Conservation (phyloP, 176 grass and related monocot genomes). For the Oryza rufipogon region DNA sequence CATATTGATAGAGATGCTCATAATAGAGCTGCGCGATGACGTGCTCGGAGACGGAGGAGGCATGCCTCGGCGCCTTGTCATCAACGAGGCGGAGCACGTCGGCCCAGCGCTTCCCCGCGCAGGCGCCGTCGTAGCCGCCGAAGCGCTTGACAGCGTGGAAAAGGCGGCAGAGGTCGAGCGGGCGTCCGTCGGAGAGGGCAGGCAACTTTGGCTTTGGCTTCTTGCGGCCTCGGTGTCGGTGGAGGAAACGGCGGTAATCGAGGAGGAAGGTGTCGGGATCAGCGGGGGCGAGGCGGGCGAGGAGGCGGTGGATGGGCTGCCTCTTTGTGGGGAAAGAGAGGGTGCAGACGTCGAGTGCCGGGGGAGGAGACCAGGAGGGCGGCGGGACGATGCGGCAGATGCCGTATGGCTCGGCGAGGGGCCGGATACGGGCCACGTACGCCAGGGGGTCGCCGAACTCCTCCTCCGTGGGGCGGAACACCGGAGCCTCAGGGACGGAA, state of each 20-base stretch:
- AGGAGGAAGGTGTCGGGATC: conserved; percentile 87
- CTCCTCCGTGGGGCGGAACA: conserved; percentile 81
- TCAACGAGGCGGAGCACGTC: conserved; percentile 70
- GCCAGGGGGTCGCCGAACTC: conserved; percentile 82
- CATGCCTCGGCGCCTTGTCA: conserved; percentile 36
- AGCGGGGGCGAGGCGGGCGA: conserved; percentile 74
- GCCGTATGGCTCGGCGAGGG: conserved; percentile 77
- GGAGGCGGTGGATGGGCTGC: conserved; percentile 82
- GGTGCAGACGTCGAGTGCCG: conserved; percentile 49
- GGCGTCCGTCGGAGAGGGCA: conserved; percentile 62
- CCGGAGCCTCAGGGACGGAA: conserved; percentile 56
- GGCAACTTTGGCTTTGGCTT: conserved; percentile 49
- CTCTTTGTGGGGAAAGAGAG: conserved; percentile 79
- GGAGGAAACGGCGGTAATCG: conserved; percentile 71
- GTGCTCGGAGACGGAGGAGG: conserved; percentile 57
- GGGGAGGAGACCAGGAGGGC: conserved; percentile 69
- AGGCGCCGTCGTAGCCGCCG: conserved; percentile 69
- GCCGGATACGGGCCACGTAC: conserved; percentile 66
- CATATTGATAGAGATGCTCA: conserved; percentile 82
- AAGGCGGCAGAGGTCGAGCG: conserved; percentile 82
- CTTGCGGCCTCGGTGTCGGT: conserved; percentile 39
- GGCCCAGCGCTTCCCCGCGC: conserved; percentile 56
- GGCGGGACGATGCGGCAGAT: conserved; percentile 94
- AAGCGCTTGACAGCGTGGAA: conserved; percentile 88
- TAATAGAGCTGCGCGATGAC: conserved; percentile 81